These are phyloP conservation scores for Linum usitatissimum DNA, from an alignment of 345 rosid species.

Conservation along the genomic window DNA sequence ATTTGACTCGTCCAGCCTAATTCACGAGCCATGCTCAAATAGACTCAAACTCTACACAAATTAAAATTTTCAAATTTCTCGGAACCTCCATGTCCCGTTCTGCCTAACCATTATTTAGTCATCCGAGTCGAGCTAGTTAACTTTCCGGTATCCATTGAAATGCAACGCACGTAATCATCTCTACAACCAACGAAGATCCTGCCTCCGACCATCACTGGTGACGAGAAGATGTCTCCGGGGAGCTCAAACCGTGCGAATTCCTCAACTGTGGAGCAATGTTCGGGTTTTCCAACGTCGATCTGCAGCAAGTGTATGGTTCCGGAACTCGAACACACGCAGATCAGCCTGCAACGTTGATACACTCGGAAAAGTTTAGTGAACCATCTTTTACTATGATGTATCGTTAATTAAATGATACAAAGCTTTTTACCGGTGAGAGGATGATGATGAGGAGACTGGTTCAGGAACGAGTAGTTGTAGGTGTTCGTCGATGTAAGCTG, in stretches of 20 bases:
- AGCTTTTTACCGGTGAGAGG: background rate
- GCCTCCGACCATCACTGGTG: constrained; percentile 91
- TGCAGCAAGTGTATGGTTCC: constrained; percentile 53
- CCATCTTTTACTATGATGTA: background rate
- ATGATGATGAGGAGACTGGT: constrained; percentile 21
- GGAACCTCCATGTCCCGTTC: no score
- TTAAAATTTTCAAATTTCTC: background rate
- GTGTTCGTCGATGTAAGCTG: constrained; percentile 82
- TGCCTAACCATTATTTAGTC: no score
- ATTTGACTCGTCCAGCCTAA: no score
- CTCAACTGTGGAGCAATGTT: constrained; percentile 30
- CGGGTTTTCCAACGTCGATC: constrained; percentile 17
- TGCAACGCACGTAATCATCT: constrained; percentile 67
- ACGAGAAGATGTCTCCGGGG: constrained; percentile 70
- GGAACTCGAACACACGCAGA: constrained; percentile 56
- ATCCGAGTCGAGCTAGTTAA: no score
- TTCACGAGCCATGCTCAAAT: no score
- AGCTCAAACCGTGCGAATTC: constrained; percentile 49
- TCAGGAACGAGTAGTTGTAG: constrained; percentile 32
- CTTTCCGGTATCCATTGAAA: constrained; percentile 10
- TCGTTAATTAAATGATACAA: background rate
- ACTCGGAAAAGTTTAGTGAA: constrained; percentile 3
- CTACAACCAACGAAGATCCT: constrained; percentile 79
- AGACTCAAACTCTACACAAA: no score
- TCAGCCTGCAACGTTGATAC: constrained; percentile 38